A percentile compares a stretch with the other conserved stretches of the same genome.
phyloP scores from a whole-genome alignment of 179 eudicot genomes.

The Heliamphora pulchella region DNA sequence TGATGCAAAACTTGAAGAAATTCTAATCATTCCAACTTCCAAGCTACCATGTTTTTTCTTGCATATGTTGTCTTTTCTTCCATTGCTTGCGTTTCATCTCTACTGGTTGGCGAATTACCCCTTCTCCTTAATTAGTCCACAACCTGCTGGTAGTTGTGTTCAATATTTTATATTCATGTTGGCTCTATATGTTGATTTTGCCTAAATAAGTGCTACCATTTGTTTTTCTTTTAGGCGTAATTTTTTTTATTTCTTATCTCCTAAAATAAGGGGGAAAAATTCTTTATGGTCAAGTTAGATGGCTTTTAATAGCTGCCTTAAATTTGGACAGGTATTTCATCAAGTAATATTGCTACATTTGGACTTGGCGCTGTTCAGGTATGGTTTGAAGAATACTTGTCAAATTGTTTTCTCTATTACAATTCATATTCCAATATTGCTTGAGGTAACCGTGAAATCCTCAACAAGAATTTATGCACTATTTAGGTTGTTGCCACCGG shows the following conservation, averaged over 20 bases:
- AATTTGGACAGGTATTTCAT: constrained; percentile 59
- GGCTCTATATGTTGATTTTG: background rate
- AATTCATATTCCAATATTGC: background rate
- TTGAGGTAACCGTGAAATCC: background rate
- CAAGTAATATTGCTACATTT: constrained; percentile 66
- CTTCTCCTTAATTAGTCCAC: background rate
- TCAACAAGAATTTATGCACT: constrained; percentile 11
- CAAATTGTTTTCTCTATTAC: background rate
- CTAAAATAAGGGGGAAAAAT: too few species aligned
- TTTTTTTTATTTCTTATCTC: too few species aligned
- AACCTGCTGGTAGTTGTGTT: background rate
- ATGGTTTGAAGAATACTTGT: constrained; percentile 1
- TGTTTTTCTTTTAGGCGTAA: background rate
- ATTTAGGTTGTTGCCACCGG: constrained; percentile 74
- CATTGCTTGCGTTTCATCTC: background rate
- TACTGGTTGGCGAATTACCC: background rate
- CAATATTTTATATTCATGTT: background rate
- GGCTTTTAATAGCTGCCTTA: constrained; percentile 11
- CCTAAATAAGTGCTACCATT: background rate
- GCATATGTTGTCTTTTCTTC: background rate
- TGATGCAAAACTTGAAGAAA: background rate
- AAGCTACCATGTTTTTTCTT: background rate
- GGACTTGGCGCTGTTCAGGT: constrained; percentile 91
- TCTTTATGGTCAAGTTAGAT: background rate
- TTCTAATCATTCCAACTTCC: background rate